phyloP scores from a whole-genome alignment of 352 stramenopile species.

The Phytophthora nicotianae region DNA sequence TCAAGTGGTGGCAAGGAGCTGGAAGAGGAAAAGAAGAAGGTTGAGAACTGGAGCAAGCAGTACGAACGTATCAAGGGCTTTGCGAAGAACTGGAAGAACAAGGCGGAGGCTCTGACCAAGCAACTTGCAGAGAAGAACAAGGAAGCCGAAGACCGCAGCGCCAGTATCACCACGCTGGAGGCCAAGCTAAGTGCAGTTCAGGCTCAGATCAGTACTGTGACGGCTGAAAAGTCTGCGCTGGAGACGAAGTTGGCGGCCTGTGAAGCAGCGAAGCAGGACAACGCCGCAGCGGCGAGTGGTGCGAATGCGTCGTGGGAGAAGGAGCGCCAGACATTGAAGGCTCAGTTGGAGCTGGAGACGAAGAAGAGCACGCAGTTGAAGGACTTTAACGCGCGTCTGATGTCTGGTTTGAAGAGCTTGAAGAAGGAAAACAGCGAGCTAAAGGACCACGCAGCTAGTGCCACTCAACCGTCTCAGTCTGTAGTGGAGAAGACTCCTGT shows the following conservation, averaged over 20 bases:
- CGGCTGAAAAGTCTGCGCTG: conserved; percentile 46
- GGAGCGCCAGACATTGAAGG: conserved; percentile 60
- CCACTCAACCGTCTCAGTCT: conserved; percentile 17
- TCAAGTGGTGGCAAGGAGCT: conserved; percentile 52
- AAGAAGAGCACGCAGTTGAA: conserved; percentile 75
- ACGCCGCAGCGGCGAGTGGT: conserved; percentile 32
- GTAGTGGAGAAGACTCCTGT: conserved; percentile 25
- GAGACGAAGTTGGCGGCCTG: conserved; percentile 49
- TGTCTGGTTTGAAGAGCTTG: conserved; percentile 69
- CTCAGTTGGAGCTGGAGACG: conserved; percentile 63
- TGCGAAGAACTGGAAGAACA: conserved; percentile 85
- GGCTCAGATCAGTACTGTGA: conserved; percentile 35
- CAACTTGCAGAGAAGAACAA: conserved; percentile 75
- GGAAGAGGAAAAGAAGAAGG: conserved; percentile 70
- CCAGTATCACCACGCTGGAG: conserved; percentile 43
- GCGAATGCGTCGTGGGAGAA: conserved; percentile 56
- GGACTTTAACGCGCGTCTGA: conserved; percentile 72
- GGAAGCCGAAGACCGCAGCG: conserved; percentile 54
- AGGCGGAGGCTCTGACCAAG: conserved; percentile 69
- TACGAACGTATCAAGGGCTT: conserved; percentile 85
- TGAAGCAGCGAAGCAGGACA: conserved; percentile 50
- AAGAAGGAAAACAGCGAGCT: conserved; percentile 83
- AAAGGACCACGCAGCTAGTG: conserved; percentile 49
- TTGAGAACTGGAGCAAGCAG: conserved; percentile 74
- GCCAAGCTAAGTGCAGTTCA: conserved; percentile 43